phyloP scores from a whole-genome alignment of 1,139 yeast species.

The Blastobotrys illinoisensis region DNA sequence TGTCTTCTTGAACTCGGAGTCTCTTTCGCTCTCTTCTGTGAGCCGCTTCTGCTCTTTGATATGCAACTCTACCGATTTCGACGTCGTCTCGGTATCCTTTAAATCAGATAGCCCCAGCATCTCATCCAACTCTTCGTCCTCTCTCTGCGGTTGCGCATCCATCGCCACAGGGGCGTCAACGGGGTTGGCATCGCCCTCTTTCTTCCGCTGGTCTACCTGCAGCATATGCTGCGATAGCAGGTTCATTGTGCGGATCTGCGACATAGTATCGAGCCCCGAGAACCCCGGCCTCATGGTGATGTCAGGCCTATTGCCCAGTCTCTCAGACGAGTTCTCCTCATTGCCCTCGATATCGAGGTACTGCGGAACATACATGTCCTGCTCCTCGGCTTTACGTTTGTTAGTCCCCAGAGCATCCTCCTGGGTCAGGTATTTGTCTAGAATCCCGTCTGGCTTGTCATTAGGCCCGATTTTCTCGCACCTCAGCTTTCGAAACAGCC shows the following conservation, averaged over 20 bases:
- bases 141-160: constrained; percentile 9
- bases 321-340: constrained; percentile 71
- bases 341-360: constrained; percentile 72
- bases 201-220: constrained; percentile 40
- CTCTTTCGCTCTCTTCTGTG: constrained; percentile 2
- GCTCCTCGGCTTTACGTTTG: constrained; percentile 43
- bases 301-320: constrained; percentile 78
- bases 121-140: constrained; percentile 37
- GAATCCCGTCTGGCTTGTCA: constrained; percentile 75
- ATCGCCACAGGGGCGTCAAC: constrained; percentile 1
- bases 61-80: constrained; percentile 51
- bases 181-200: background rate
- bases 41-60: constrained; percentile 25
- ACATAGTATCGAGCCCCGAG: constrained; percentile 59
- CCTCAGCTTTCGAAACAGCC: constrained; percentile 75
- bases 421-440: constrained; percentile 68
- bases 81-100: constrained; percentile 44
- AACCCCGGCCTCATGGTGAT: constrained; percentile 67
- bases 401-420: constrained; percentile 16
- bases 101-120: constrained; percentile 63
- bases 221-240: constrained; percentile 79
- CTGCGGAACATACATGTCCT: constrained; percentile 33
- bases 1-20: constrained; percentile 2
- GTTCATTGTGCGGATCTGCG: constrained; percentile 83
- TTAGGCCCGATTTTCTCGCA: constrained; percentile 78